These are phyloP conservation scores for Apiospora malaysiana DNA, from an alignment of 2,329 filamentous ascomycete species.

Conservation along the genomic window DNA sequence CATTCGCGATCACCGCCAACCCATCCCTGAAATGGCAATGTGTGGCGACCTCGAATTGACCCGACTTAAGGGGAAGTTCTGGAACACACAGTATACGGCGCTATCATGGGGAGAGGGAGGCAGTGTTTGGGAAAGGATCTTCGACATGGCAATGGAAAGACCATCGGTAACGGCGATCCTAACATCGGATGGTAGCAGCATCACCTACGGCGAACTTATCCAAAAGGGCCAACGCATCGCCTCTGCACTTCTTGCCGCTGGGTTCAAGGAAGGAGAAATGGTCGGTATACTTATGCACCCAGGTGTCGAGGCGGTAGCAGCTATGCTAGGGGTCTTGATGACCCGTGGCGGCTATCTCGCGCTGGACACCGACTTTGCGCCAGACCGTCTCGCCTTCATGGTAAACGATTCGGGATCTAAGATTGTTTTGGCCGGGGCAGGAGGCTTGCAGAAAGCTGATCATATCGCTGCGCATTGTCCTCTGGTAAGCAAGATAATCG, in stretches of 20 bases:
- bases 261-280: neutral
- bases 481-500: neutral
- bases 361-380: neutral
- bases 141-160: no score
- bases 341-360: neutral
- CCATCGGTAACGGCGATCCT: no score
- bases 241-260: neutral
- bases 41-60: neutral
- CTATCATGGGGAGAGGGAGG: no score
- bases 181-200: neutral
- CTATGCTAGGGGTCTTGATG: neutral
- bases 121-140: no score
- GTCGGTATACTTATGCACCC: neutral
- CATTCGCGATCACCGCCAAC: neutral
- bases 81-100: no score
- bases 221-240: neutral
- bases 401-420: neutral
- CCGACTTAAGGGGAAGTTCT: no score
- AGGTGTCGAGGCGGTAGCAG: neutral
- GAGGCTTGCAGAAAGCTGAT: neutral
- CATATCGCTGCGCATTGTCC: neutral
- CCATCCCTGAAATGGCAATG: neutral
- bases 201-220: neutral
- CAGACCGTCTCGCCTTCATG: neutral
- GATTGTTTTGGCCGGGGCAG: neutral